These are phyloP conservation scores for Rutidosis leptorrhynchoides DNA, from an alignment of 129 eudicot species.

Conservation along the genomic window DNA sequence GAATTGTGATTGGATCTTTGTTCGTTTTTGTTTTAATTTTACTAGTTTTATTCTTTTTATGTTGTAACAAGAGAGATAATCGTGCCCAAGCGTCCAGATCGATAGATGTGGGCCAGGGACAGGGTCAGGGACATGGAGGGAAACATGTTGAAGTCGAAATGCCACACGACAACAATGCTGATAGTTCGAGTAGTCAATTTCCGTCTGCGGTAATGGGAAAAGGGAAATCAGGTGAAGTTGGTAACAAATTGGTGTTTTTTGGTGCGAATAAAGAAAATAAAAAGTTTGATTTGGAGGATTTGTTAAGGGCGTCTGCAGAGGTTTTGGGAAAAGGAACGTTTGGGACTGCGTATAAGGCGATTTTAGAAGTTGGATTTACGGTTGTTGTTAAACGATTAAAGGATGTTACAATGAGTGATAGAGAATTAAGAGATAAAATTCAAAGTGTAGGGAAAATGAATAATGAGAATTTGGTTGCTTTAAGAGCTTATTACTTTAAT, in stretches of 20 bases:
- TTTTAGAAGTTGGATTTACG: conserved; percentile 55
- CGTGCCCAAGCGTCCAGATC: no score
- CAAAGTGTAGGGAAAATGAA: conserved; percentile 68
- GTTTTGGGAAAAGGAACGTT: conserved; percentile 90
- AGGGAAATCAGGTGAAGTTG: conserved; percentile 34
- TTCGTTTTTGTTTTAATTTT: conserved; percentile 47
- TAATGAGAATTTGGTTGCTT: conserved; percentile 69
- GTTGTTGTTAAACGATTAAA: conserved; percentile 91
- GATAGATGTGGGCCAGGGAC: no score
- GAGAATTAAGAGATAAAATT: conserved; percentile 63
- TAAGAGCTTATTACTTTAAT: conserved; percentile 71
- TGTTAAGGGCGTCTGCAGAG: conserved; percentile 83
- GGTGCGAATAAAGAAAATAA: conserved; percentile 37
- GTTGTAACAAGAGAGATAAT: conserved; percentile 35
- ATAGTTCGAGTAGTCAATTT: conserved; percentile 8
- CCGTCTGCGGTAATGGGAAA: conserved; percentile 28
- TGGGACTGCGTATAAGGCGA: conserved; percentile 91
- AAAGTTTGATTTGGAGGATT: conserved; percentile 73
- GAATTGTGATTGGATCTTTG: conserved; percentile 64
- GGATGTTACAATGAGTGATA: conserved; percentile 67
- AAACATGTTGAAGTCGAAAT: conserved; percentile 44
- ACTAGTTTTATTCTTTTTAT: conserved; percentile 43
- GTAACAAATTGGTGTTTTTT: conserved; percentile 56
- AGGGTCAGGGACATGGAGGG: conserved; percentile 16
- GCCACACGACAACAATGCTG: conserved; percentile 26